A percentile compares a stretch with the other conserved stretches of the same genome.
These are phyloP conservation scores for Pseudogymnoascus sp. DNA, from an alignment of 2,329 filamentous ascomycete genomes.

Conservation along the genomic window DNA sequence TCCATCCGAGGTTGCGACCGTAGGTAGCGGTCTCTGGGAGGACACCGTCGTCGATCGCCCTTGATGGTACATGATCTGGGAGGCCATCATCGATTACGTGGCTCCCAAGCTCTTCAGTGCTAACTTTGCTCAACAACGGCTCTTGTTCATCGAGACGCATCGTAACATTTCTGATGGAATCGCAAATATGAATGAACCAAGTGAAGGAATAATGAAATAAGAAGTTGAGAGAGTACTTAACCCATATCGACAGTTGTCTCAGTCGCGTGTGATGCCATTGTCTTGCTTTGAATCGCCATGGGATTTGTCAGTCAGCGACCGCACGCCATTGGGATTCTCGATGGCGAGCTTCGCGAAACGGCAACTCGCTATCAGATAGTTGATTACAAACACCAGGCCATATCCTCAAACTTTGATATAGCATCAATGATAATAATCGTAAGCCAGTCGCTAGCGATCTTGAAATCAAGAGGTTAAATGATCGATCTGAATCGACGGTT, in stretches of 20 bases:
- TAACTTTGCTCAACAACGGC: conserved; percentile 4
- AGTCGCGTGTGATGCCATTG: conserved; percentile 5
- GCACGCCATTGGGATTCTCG: neutral
- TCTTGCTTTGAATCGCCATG: neutral
- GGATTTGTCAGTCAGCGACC: neutral
- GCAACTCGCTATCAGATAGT: neutral
- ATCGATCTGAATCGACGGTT: neutral
- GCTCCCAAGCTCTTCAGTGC: neutral
- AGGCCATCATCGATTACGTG: neutral
- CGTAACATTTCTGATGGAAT: neutral
- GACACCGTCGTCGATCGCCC: neutral
- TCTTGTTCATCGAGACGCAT: neutral
- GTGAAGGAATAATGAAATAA: neutral
- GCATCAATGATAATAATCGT: neutral
- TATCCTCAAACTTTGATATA: neutral
- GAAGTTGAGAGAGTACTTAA: neutral
- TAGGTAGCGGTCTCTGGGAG: neutral
- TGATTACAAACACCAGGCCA: neutral
- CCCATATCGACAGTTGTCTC: neutral
- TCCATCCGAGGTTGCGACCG: conserved; percentile 20
- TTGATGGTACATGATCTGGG: neutral
- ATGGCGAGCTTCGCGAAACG: neutral
- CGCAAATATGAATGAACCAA: neutral
- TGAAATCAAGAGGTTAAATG: neutral
- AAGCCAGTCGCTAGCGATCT: neutral